phyloP scores from a whole-genome alignment of 176 grass and related monocot species.

The Aegilops sharonensis region DNA sequence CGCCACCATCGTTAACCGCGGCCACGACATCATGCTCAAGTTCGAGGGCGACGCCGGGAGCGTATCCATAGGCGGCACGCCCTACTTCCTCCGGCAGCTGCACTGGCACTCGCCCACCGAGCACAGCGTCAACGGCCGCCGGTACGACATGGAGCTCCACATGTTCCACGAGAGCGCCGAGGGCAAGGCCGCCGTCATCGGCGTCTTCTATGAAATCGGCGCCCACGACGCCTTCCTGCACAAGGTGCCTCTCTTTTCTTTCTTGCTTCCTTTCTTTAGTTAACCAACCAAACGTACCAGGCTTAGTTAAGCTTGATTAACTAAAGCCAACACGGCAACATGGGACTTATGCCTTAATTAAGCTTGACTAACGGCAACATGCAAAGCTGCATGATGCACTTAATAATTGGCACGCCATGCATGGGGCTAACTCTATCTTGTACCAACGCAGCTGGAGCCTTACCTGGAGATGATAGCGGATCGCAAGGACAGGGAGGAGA shows the following conservation, averaged over 20 bases:
- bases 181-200: slow-evolving; percentile 47
- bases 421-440: background rate
- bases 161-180: slow-evolving; percentile 59
- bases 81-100: slow-evolving; percentile 51
- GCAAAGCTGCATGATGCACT: no score
- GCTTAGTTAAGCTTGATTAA: background rate
- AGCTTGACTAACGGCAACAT: no score
- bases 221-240: slow-evolving; percentile 40
- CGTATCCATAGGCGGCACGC: slow-evolving; percentile 48
- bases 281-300: background rate
- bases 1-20: slow-evolving; percentile 55
- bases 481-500: slow-evolving; percentile 35
- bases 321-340: background rate
- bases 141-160: slow-evolving; percentile 72
- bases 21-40: slow-evolving; percentile 66
- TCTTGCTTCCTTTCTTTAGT: background rate
- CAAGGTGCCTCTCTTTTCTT: background rate
- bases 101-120: slow-evolving; percentile 90
- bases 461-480: slow-evolving; percentile 39
- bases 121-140: slow-evolving; percentile 56
- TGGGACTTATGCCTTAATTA: background rate
- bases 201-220: slow-evolving; percentile 54
- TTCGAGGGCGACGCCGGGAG: slow-evolving; percentile 51
- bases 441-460: slow-evolving; percentile 41
- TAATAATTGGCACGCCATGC: no score